Base-by-base conservation (phyloP, 129 eudicot genomes). In the Lonicera japonica region DNA sequence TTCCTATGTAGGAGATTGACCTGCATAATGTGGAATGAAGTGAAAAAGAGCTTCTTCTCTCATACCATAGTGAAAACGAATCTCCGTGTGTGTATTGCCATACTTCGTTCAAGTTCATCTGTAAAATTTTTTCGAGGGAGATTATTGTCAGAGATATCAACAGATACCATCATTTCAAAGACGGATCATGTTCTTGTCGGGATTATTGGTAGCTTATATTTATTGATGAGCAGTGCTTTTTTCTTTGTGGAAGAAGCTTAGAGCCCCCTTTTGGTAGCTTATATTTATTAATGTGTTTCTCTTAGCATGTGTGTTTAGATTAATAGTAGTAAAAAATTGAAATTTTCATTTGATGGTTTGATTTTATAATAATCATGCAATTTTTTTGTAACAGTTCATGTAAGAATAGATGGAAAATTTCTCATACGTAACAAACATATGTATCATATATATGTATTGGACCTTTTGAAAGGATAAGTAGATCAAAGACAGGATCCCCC, bases 41-140 rank as follows among this genome's bases (percentile, higher is more conserved):
- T 23, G 88, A 92, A 69, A 92, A 92, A 76, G 96, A 92, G 75
- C 29, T 70, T 52, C 86, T 92, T 55, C 82, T 92, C 24, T 79
- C 80, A 1, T 69, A 70, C 53, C 98, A 92, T 50, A 87, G 96
- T 66, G 25, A 84, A 87, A 68, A 92, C 87, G 76, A 92, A 92
- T 55, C 86, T 92, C 61, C 69, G 89, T 21, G 78, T 92, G 20
- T 88, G 99, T 64, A 92, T 54, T 92, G 98, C 66, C 98, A 92
- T 48, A 82, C 86, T 19, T 84, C 88, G 51, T 83, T 92, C 66
- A 92, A 92, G 78, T 85, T 70, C 65, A 87, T 85, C 24, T 82
- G 88, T 71, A 82, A 80, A 55, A 77, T 87, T 25, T 88, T 68
- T 16, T 66, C 79, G 8, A 77, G 94, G 56, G 90, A 84, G 67